Base-by-base conservation (phyloP, 768 basidiomycete genomes). In the Crassisporium funariophilum region DNA sequence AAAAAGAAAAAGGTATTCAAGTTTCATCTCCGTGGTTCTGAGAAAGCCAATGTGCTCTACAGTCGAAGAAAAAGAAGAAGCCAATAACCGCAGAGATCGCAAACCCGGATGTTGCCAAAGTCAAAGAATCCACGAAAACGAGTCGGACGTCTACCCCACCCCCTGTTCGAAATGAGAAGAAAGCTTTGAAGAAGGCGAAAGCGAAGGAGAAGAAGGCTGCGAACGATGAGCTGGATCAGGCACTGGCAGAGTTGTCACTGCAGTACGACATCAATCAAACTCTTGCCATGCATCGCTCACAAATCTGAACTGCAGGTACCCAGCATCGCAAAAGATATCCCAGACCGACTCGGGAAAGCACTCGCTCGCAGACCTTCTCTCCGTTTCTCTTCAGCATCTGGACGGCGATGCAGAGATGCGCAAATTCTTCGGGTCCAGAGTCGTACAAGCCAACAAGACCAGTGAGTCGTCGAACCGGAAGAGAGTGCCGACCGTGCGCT, bases 361-460 rank as follows among this genome's bases (percentile, higher is more conserved):
- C 25, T 64, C 70, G 16, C 60, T 82, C 43, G 64, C 77, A 9
- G 64, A 77, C 37, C 79, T 97, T 1, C 75, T 95, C 15, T 72
- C 88, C 0, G 84, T 95, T n/a, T 91, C 90, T 0, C 73, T 86
- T 1, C 72, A 85, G 31, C 77, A 91, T 56, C 81, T 99, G 12
- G 93, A 98, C 52, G 76, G 84, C 9, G 93, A 95, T 49, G 86
- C 87, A 0, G 97, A 99, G 62, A 80, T 98, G 68, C 84, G 88
- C 45, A 86, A 84, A 53, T 95, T 98, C 76, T 99, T 99, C 61
- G 95, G 95, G 2, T 79, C 90, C 15, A 89, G 86, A 58, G 94
- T 97, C 47, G 79, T 98, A 7, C 73, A 75, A n/a, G 81, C 86
- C 2, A 76, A 74, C 21, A 81, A 79, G 15, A 61, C 71, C 11